Conservation (phyloP, 768 basidiomycete species). For the Termitomyces sp. region DNA sequence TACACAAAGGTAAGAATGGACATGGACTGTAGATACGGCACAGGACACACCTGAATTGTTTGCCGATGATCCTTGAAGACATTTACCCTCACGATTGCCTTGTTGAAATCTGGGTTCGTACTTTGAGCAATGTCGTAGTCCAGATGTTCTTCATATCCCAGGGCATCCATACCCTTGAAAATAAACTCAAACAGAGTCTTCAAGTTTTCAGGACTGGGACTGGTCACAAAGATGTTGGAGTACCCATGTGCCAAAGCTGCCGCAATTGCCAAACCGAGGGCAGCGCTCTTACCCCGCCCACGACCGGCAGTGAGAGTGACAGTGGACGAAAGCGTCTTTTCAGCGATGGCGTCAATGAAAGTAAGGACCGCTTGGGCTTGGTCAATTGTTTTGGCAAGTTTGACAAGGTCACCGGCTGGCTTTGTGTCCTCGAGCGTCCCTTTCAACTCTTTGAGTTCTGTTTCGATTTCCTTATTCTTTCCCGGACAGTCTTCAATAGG, state of each 20-base stretch:
- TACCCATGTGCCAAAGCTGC: constrained; percentile 92
- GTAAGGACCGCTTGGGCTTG: constrained; percentile 93
- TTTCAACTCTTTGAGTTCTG: constrained; percentile 74
- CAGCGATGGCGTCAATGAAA: constrained; percentile 89
- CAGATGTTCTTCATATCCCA: constrained; percentile 96
- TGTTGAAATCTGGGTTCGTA: constrained; percentile 91
- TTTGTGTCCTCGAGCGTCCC: constrained; percentile 76
- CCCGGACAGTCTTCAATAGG: constrained; percentile 45
- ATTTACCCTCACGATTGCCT: constrained; percentile 94
- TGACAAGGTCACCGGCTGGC: constrained; percentile 84
- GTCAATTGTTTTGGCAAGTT: constrained; percentile 87
- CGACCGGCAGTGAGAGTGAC: constrained; percentile 93
- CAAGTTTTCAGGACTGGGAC: constrained; percentile 95
- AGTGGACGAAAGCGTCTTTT: constrained; percentile 91
- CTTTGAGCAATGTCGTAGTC: constrained; percentile 97
- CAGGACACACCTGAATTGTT: constrained; percentile 80
- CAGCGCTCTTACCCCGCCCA: constrained; percentile 95
- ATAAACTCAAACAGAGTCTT: constrained; percentile 98
- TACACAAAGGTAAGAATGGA: constrained; percentile 23
- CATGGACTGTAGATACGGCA: not conserved
- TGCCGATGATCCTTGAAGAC: constrained; percentile 91
- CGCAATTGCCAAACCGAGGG: constrained; percentile 91
- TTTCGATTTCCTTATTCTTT: constrained; percentile 37
- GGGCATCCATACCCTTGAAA: constrained; percentile 91
- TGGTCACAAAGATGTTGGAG: constrained; percentile 97